phyloP scores from a whole-genome alignment of 176 grass and related monocot species.

The Hordeum marinum region DNA sequence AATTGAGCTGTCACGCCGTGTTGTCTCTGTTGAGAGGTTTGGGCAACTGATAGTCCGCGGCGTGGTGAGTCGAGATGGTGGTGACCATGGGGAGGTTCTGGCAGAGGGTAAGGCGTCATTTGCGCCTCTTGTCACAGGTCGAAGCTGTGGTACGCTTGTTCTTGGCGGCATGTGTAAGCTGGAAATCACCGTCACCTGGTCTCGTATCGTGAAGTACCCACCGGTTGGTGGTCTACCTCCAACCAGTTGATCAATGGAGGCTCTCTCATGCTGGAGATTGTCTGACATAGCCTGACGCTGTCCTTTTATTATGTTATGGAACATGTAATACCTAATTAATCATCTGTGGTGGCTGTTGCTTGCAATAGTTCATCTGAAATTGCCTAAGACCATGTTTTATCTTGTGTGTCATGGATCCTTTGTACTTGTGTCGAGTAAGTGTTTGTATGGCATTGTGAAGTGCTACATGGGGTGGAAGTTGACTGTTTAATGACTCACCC shows the following conservation, averaged over 20 bases:
- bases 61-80: not conserved
- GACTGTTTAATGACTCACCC: no score
- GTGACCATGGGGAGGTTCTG: not conserved
- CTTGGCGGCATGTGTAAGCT: not conserved
- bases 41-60: not conserved
- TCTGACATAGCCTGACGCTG: not conserved
- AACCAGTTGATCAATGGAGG: not conserved
- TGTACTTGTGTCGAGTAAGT: no score
- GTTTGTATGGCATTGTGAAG: no score
- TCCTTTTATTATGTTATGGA: no score
- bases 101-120: not conserved
- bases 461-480: no score
- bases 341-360: no score
- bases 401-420: no score
- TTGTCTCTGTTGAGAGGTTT: constrained; percentile 1
- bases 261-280: not conserved
- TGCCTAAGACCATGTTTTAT: no score
- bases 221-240: not conserved
- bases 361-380: no score
- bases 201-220: not conserved
- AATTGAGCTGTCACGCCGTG: not conserved
- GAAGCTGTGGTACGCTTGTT: not conserved
- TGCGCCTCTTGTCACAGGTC: not conserved
- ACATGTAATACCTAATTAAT: no score
- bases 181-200: not conserved